Evolutionary conservation across 768 basidiomycete species (phyloP), one percentile per base, ranked within the genome.

Genomic region (Rhodotorula toruloides): DNA sequence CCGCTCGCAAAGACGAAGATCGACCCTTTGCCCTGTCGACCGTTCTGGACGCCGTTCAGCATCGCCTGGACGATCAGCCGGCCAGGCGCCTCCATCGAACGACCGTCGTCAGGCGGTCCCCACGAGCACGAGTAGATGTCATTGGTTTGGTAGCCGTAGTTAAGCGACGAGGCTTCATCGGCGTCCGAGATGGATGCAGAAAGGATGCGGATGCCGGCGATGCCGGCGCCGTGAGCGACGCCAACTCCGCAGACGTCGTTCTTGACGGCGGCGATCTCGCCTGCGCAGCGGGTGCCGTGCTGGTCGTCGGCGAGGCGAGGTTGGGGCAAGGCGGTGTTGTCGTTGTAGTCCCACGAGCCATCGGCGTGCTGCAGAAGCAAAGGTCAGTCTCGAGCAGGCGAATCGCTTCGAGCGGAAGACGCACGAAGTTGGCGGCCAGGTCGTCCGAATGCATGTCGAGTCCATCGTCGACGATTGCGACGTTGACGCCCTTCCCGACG

Each of bases 1-100:
- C 96, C 96, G 59, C 90, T 92, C 8, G 96, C 96, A 75, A 98
- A 99, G 34, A 99, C 96, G 71, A 89, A 98, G 67, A 99, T 82
- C 39, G 89, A 91, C 1, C 96, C 96, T 75, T 89, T 91, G 31
- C 92, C 91, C 34, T 79, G 82, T 50, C 96, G 85, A 3, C 96
- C 96, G 40, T 89, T 87, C 77, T 89, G 87, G 44, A 97, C 84
- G 27, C 96, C 96, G 71, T 97, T 94, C 32, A 98, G 80, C 71
- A 99, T 86, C 13, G 96, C 90, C 77, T 94, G 93, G 74, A 89
- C 83, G 75, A 98, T 96, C 54, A 99, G 81, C 73, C 89, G 87
- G 21, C 84, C 85, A 0, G 96, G 96, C 0, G 84, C 91, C 76
- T 99, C 96, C 94, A 98, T 97, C 2, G 89, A 86, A 73, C 81